These are phyloP conservation scores for Leishmania guyanensis DNA, from an alignment of 208 protist genomes.

Conservation along the genomic window DNA sequence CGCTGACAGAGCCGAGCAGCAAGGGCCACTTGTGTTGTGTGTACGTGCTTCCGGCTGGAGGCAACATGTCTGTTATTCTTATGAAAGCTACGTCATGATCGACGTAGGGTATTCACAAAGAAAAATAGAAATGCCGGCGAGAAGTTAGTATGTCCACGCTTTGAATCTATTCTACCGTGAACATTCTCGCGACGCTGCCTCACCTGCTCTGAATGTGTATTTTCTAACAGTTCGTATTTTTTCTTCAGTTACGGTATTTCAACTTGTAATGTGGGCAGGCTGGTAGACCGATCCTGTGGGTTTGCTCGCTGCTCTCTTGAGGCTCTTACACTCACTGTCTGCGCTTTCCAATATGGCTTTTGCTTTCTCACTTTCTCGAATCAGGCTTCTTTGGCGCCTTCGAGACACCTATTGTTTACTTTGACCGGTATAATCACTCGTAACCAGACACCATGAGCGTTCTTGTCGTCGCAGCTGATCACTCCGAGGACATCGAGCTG, in stretches of 20 bases:
- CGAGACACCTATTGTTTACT: neutral
- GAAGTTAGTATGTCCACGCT: neutral
- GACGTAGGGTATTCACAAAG: neutral
- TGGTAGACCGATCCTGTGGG: neutral
- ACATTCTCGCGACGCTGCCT: neutral
- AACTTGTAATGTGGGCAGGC: neutral
- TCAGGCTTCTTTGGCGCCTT: neutral
- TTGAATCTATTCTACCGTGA: neutral
- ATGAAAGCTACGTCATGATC: slow-evolving; percentile 3
- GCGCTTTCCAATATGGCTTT: slow-evolving; percentile 17
- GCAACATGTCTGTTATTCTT: slow-evolving; percentile 78
- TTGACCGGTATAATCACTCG: neutral
- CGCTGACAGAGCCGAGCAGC: slow-evolving; percentile 8
- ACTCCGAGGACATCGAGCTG: slow-evolving; percentile 90
- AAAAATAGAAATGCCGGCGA: neutral
- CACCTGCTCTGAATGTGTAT: neutral
- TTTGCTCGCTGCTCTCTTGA: slow-evolving; percentile 10
- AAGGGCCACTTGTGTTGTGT: slow-evolving; percentile 34
- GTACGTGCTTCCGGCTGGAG: slow-evolving; percentile 71
- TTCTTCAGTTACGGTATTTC: neutral
- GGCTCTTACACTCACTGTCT: slow-evolving; percentile 3
- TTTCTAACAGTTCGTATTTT: neutral
- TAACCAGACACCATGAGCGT: slow-evolving; percentile 45
- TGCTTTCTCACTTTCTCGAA: slow-evolving; percentile 1
- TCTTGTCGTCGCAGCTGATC: slow-evolving; percentile 83